Evolutionary conservation across 192 early-diverging fungal genomes (phyloP).

Genomic region (Chytriomyces sp.): DNA sequence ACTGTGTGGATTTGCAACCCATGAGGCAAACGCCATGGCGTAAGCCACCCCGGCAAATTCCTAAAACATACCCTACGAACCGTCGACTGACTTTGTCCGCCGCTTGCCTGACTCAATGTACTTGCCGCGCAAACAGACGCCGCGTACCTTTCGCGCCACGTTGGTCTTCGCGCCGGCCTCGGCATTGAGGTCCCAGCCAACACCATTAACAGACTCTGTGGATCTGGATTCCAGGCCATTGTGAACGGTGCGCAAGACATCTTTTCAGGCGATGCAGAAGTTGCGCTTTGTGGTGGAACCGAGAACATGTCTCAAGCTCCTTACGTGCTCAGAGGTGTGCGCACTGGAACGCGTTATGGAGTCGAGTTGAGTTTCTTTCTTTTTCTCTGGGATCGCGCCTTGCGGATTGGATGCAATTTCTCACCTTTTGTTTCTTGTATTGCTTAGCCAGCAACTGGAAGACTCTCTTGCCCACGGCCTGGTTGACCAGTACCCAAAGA

Average conservation of each 20-base stretch:
- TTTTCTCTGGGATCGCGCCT: neutral
- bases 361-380: constrained; percentile 58
- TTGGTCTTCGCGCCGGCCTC: constrained; percentile 86
- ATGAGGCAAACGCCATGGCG: too few relatives aligned
- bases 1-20: too few relatives aligned
- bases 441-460: constrained; percentile 72
- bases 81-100: too few relatives aligned
- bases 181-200: constrained; percentile 84
- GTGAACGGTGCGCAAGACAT: constrained; percentile 96
- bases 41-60: too few relatives aligned
- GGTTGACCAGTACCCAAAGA: constrained; percentile 83
- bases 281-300: constrained; percentile 88
- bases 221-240: constrained; percentile 94
- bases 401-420: constrained; percentile 6
- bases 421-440: neutral
- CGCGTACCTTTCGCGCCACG: constrained; percentile 90
- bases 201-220: constrained; percentile 96
- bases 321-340: constrained; percentile 77
- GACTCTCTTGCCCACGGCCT: constrained; percentile 85
- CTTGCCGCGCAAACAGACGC: constrained; percentile 56
- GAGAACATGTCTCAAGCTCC: constrained; percentile 96
- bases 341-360: constrained; percentile 87
- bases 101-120: neutral
- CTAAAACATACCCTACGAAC: too few relatives aligned
- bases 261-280: constrained; percentile 74